phyloP scores from a whole-genome alignment of 73 alveolate genomes.

The Diophrys sp. region DNA sequence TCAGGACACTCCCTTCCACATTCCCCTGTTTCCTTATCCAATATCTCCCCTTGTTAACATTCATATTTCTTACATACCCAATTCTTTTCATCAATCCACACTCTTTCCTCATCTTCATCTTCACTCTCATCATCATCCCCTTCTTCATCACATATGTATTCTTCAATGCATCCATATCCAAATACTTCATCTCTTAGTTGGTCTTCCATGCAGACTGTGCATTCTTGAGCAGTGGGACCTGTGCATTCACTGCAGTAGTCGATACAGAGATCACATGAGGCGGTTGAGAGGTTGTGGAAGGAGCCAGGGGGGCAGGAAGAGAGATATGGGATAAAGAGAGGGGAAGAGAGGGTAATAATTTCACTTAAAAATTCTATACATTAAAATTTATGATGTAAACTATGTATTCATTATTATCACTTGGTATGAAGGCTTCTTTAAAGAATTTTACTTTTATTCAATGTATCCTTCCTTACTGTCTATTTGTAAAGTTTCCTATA shows the following conservation, averaged over 20 bases:
- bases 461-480: too few relatives aligned
- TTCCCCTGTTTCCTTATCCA: background rate
- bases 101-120: background rate
- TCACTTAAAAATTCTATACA: too few relatives aligned
- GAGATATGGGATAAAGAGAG: too few relatives aligned
- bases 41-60: background rate
- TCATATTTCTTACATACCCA: background rate
- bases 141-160: background rate
- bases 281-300: background rate
- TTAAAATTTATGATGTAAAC: too few relatives aligned
- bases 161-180: background rate
- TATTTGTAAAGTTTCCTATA: background rate
- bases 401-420: too few relatives aligned
- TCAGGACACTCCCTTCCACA: background rate
- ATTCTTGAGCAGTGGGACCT: background rate
- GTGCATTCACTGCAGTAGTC: background rate
- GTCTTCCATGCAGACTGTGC: background rate
- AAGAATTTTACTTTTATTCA: too few relatives aligned
- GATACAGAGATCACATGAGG: background rate
- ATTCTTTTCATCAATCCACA: background rate
- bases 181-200: background rate
- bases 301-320: background rate
- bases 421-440: too few relatives aligned
- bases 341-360: too few relatives aligned
- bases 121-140: background rate